Conservation (phyloP, 176 grass and related monocot genomes). For the Raddia distichophylla region DNA sequence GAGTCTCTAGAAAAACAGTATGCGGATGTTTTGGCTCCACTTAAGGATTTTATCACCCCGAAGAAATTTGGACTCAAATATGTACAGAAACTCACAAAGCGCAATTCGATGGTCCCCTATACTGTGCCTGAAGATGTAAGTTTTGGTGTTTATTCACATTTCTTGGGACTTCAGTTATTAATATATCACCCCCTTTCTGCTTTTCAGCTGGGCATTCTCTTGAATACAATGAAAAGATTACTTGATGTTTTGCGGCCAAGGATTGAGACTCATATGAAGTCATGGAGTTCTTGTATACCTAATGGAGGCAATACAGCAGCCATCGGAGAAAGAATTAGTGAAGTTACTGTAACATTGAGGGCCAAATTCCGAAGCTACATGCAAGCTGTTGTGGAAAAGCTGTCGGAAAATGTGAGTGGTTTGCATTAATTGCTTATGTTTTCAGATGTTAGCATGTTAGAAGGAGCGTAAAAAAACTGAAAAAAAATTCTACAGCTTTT, state of each 20-base stretch:
- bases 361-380: constrained; percentile 96
- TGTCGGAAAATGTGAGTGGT: constrained; percentile 84
- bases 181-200: constrained; percentile 28
- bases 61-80: constrained; percentile 98
- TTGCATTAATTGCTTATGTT: neutral
- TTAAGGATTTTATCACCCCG: constrained; percentile 85
- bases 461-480: neutral
- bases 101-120: constrained; percentile 80
- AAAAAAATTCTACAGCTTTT: neutral
- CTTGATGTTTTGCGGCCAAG: constrained; percentile 81
- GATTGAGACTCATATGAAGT: constrained; percentile 87
- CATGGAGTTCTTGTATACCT: constrained; percentile 94
- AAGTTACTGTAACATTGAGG: constrained; percentile 84
- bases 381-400: constrained; percentile 95
- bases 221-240: constrained; percentile 97
- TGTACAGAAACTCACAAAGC: constrained; percentile 91
- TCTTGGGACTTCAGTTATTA: constrained; percentile 22
- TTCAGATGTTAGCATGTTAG: neutral
- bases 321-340: constrained; percentile 83
- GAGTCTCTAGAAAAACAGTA: constrained; percentile 91
- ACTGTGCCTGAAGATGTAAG: constrained; percentile 83
- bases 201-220: constrained; percentile 89
- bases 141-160: constrained; percentile 15
- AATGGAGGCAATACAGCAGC: constrained; percentile 60
- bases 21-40: constrained; percentile 80